Evolutionary conservation across 2,329 filamentous ascomycete species (phyloP).

Genomic region (Beauveria rudraprayagi): DNA sequence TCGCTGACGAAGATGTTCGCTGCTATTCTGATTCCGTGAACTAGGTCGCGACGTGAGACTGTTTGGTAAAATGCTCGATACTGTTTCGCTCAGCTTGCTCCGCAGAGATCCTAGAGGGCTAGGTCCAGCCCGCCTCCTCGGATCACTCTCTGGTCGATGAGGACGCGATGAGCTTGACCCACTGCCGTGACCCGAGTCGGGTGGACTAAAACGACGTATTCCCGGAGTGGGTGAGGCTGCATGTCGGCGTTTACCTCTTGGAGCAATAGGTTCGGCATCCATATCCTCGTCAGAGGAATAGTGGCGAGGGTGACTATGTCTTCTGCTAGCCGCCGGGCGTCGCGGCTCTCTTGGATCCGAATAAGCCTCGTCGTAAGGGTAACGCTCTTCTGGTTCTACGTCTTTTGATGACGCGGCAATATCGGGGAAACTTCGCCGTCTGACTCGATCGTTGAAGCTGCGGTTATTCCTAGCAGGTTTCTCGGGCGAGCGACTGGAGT

Average conservation of each 20-base stretch:
- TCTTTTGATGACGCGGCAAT: constrained; percentile 30
- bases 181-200: constrained; percentile 14
- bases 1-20: constrained; percentile 24
- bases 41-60: constrained; percentile 27
- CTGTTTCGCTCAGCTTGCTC: constrained; percentile 37
- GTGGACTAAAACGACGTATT: constrained; percentile 9
- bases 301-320: constrained; percentile 43
- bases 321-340: constrained; percentile 25
- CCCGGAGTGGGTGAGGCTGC: constrained; percentile 10
- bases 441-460: constrained; percentile 32
- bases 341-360: constrained; percentile 27
- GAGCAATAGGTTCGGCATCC: constrained; percentile 23
- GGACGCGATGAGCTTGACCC: constrained; percentile 22
- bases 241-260: constrained; percentile 16
- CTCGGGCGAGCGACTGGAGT: constrained; percentile 26
- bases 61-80: constrained; percentile 35
- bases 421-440: constrained; percentile 45
- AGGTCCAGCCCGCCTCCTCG: constrained; percentile 26
- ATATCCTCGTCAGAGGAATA: constrained; percentile 34
- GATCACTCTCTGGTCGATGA: constrained; percentile 31
- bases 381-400: constrained; percentile 16
- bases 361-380: constrained; percentile 23
- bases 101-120: constrained; percentile 32
- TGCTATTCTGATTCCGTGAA: constrained; percentile 24
- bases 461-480: constrained; percentile 24